Evolutionary conservation across 768 basidiomycete species (phyloP), one percentile per base, ranked within the genome.

Genomic region (Myochromella boudieri): DNA sequence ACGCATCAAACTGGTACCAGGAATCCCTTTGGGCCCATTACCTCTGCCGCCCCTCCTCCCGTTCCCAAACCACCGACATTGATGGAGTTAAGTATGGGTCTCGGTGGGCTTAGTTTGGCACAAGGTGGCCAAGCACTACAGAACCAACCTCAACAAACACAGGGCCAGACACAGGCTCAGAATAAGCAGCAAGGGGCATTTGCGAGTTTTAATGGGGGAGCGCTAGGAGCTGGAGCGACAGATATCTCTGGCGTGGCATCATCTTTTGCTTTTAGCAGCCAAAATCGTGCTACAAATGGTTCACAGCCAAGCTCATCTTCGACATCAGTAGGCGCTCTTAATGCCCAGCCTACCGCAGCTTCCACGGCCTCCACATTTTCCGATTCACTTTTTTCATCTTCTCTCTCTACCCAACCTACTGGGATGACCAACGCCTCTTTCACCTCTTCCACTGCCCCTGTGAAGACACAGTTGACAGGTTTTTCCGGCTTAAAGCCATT

Each of bases 1-100:
- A 76, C 93, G 5, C 95, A 98, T 63, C 83, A 87, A 62, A 99
- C 97, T 3, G 95, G 97, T 21, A 91, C 91, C 6, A 84, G 82
- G 55, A 99, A 99, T 75, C 97, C 97, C 3, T 99, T 99, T 53
- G 95, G 93, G 5, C 79, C 81, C 24, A 80, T 89, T 3, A 72
- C 78, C 21, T 42, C 53, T 4, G 74, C 76, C 7, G 69, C 80
- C 18, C 78, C 84, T 1, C 83, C 87, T 12, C 73, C 77, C 6
- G 72, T 89, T 21, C 87, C 90, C 1, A 87, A 84, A 62, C 78
- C 75, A 22, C 91, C 87, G 8, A 92, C 90, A 1, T 69, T 97
- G 59, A 80, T 88, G 66, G 88, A 97, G 59, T 67, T 97, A 11
- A 77, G 84, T 2, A 77, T 76, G 68, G 78, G 80, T 8, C 53